These are phyloP conservation scores for Aureobasidium pullulans DNA, from an alignment of 2,329 filamentous ascomycete genomes.

Conservation along the genomic window DNA sequence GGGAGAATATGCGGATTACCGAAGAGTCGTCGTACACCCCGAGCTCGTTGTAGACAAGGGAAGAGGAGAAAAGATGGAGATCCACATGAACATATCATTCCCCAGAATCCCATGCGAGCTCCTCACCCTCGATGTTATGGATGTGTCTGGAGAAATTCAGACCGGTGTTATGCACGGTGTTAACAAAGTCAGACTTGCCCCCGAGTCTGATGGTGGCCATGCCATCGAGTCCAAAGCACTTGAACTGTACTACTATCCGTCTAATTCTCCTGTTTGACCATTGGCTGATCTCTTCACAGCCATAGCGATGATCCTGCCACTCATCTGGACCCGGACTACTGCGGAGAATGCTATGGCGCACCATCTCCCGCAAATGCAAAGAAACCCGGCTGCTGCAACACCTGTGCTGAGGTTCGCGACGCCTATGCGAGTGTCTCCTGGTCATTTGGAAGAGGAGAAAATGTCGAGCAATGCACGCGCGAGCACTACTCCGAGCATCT, in stretches of 20 bases:
- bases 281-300: constrained; percentile 30
- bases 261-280: neutral
- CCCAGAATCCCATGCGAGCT: constrained; percentile 91
- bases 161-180: constrained; percentile 89
- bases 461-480: constrained; percentile 88
- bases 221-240: constrained; percentile 65
- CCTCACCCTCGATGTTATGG: constrained; percentile 96
- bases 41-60: constrained; percentile 96
- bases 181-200: constrained; percentile 75
- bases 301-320: constrained; percentile 61
- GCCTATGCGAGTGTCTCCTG: constrained; percentile 84
- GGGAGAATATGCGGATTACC: constrained; percentile 95
- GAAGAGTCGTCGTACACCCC: constrained; percentile 75
- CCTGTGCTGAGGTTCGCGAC: constrained; percentile 91
- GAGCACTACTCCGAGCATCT: constrained; percentile 90
- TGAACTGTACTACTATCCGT: constrained; percentile 44
- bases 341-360: constrained; percentile 87
- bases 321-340: constrained; percentile 88
- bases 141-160: constrained; percentile 95
- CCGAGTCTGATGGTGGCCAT: constrained; percentile 64
- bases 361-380: constrained; percentile 59
- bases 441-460: constrained; percentile 89
- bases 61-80: constrained; percentile 97
- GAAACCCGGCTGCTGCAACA: constrained; percentile 92
- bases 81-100: constrained; percentile 95